A percentile compares a stretch with the other conserved stretches of the same genome.
Evolutionary conservation across 2,329 filamentous ascomycete species (phyloP).

Genomic region (Grosmannia serpens): DNA sequence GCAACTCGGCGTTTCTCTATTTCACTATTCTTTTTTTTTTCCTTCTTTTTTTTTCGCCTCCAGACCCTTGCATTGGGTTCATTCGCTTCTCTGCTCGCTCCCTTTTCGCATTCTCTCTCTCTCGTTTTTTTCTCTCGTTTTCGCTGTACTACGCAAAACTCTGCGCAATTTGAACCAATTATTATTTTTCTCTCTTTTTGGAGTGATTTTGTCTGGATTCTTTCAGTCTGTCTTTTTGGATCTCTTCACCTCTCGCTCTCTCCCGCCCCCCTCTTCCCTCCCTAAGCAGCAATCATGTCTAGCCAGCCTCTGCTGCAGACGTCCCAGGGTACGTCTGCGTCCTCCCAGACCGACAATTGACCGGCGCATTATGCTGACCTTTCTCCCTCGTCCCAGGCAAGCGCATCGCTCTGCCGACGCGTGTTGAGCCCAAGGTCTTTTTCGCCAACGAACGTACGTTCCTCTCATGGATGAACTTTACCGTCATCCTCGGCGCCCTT

Average conservation of each 20-base stretch:
- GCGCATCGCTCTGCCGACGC: slow-evolving; percentile 92
- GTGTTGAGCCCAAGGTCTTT: slow-evolving; percentile 99
- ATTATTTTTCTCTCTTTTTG: not conserved
- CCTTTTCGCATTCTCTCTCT: not conserved
- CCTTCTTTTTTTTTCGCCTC: not conserved
- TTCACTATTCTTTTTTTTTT: not conserved
- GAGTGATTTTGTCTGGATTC: not conserved
- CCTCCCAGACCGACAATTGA: slow-evolving; percentile 2
- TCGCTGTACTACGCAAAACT: no score
- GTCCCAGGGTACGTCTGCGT: slow-evolving; percentile 55
- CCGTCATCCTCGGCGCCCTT: slow-evolving; percentile 91
- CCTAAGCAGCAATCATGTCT: slow-evolving; percentile 54
- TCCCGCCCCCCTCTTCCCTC: slow-evolving; percentile 4
- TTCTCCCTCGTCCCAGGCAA: slow-evolving; percentile 53
- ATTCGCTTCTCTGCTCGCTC: not conserved
- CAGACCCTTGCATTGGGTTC: not conserved
- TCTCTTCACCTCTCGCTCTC: not conserved
- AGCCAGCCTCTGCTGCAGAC: slow-evolving; percentile 93
- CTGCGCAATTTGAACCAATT: no score
- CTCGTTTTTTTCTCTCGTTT: not conserved
- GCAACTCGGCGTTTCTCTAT: not conserved
- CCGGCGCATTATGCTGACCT: slow-evolving; percentile 1
- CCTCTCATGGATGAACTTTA: slow-evolving; percentile 99
- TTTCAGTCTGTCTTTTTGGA: not conserved
- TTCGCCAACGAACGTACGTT: slow-evolving; percentile 99